Base-by-base conservation (phyloP, 2,329 filamentous ascomycete genomes). In the Pseudogymnoascus sp. region DNA sequence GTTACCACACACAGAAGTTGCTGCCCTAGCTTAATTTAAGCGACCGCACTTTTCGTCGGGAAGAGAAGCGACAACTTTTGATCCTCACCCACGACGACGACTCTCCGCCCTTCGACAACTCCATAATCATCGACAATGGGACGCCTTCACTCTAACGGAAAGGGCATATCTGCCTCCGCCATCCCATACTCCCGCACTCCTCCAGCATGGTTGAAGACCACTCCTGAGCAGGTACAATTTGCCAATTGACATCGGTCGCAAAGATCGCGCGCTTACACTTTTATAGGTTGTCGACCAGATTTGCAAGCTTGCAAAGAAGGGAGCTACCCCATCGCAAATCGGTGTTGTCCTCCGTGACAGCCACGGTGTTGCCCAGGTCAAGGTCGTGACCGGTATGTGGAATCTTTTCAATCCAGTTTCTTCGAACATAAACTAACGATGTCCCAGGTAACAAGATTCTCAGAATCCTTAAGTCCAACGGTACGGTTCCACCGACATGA, bases 61-160 rank as follows among this genome's bases (percentile, higher is more conserved):
- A 60, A 23, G 36, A 12, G 59, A 60, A 60, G 38, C 69, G 65
- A 67, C 68, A 69, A 64, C 66, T 62, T 65, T 42, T 64, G 63
- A 66, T 64, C 59, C 61, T 64, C 64, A 66, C 66, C 60, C 37
- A 67, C 69, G 67, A 71, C 68, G 73, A 66, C 64, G 62, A 59
- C 63, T 61, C 42, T 46, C 62, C 61, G 50, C 63, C 62, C 46
- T 46, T 62, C 61, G 60, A 63, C 62, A 64, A 64, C 63, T 56
- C 62, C 66, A 67, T 70, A 69, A 70, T 69, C 74, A 73, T 73
- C 70, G 75, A 73, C 74, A 75, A 96, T 96, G 91, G 91, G 93
- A 89, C 89, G 93, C 86, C 89, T 97, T 89, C 96, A 99, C 89
- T 90, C 86, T 87, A 96, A 97, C 77, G 93, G 95, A 84, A 97